Evolutionary conservation across 2,329 filamentous ascomycete species (phyloP), one percentile per base, ranked within the genome.

Genomic region (Trichoderma semiorbis): DNA sequence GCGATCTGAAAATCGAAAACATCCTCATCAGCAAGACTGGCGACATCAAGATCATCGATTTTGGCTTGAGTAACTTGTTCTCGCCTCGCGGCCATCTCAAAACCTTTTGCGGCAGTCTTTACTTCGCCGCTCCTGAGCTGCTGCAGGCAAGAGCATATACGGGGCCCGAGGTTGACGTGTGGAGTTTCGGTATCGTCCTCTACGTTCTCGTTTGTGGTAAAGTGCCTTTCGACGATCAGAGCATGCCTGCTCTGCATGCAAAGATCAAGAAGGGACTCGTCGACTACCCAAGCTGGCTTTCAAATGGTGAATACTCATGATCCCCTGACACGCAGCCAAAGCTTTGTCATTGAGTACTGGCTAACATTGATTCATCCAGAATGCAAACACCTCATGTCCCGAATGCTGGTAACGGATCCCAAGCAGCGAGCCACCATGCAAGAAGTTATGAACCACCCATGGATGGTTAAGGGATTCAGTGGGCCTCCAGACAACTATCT

Each of bases 1-100:
- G 96, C 65, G 96, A 99, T 80, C 84, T 99, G 75, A 99, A 99
- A 86, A 99, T 99, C 76, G 96, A 98, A 82, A 99, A 99, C 80
- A 99, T 99, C 69, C 88, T 99, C 73, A 99, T 99, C 83, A 98
- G 94, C 86, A 98, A 98, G 85, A 98, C 93, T 2, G 96, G 96
- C 53, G 96, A 99, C 79, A 99, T 99, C 83, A 98, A 98, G 81
- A 98, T 99, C 77, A 99, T 99, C 76, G 96, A 99, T 80, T 99
- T 99, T 81, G 96, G 95, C 34, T 86, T 99, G 69, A 98, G 95
- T 84, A 99, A 99, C 78, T 88, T 98, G 5, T 99, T 98, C 81
- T 91, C 94, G 7, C 96, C 96, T 0, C 87, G 91, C 58, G 89
- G 88, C 73, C 91, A 97, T 74, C 87, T 98, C 72, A 98, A 97